Conservation (phyloP, 2,329 filamentous ascomycete species). For the Cladophialophora bantiana region DNA sequence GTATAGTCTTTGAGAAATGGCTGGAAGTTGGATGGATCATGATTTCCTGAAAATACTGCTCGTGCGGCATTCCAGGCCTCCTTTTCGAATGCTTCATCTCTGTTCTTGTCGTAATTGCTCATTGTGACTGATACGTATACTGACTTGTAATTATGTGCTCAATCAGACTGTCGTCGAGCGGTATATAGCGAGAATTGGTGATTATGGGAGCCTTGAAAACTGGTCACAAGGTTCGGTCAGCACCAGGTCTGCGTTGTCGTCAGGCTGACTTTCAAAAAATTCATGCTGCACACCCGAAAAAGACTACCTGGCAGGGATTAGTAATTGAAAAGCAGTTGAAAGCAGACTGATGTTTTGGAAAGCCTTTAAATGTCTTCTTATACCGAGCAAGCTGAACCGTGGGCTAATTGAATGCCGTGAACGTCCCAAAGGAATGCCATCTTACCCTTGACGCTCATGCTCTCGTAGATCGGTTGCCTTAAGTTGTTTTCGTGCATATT, state of each 20-base stretch:
- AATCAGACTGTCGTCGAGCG: neutral
- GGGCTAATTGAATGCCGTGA: neutral
- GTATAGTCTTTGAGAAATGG: constrained; percentile 7
- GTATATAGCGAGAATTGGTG: neutral
- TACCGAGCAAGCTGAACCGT: neutral
- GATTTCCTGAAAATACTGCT: neutral
- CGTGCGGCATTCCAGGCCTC: constrained; percentile 1
- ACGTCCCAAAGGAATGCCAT: neutral
- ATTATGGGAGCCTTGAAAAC: neutral
- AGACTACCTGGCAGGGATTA: neutral
- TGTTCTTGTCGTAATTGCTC: neutral
- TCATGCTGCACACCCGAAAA: neutral
- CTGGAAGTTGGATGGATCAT: neutral
- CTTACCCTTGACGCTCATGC: neutral
- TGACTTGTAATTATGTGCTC: neutral
- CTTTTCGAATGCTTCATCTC: neutral
- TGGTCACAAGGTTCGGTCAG: neutral
- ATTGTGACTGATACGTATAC: neutral
- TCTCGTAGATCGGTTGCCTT: neutral
- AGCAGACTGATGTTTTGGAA: no score
- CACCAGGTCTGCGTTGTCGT: neutral
- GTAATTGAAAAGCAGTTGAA: neutral
- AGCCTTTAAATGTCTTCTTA: neutral
- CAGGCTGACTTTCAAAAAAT: neutral
- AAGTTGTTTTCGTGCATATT: neutral